Percentiles rank a stretch among this genome's conserved stretches.
phyloP scores from a whole-genome alignment of 805 yeast genomes.

The Yarrowia divulgata region DNA sequence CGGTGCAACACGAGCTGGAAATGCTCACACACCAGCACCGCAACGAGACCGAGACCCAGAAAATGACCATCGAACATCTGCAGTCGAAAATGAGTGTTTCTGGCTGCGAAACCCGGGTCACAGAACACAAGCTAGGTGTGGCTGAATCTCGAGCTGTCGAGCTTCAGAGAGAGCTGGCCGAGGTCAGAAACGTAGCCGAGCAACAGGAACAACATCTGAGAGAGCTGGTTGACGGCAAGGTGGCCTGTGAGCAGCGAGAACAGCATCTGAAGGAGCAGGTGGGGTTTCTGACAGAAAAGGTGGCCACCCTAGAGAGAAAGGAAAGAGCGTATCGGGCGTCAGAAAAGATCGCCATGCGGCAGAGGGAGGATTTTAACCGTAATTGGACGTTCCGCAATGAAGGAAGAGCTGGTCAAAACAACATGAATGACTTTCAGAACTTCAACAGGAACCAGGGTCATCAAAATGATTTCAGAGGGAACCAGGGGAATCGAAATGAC shows the following conservation, averaged over 20 bases:
- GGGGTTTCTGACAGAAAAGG: neutral
- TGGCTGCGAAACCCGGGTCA: conserved; percentile 7
- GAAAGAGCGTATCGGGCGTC: conserved; percentile 4
- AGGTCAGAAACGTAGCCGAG: neutral
- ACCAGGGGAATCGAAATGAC: too few relatives aligned
- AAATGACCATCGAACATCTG: conserved; percentile 11
- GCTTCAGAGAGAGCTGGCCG: neutral
- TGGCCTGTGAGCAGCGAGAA: too few relatives aligned
- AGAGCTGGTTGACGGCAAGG: too few relatives aligned
- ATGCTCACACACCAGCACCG: conserved; percentile 6
- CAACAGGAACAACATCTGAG: neutral
- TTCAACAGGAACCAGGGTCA: too few relatives aligned
- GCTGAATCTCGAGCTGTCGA: neutral
- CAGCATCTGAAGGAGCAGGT: conserved; percentile 26
- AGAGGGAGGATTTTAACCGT: neutral
- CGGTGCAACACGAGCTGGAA: conserved; percentile 8
- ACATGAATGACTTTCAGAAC: too few relatives aligned
- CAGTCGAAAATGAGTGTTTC: conserved; percentile 15
- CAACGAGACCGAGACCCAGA: neutral
- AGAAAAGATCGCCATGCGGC: neutral
- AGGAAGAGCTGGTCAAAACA: neutral
- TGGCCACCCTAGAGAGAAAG: neutral
- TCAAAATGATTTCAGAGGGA: too few relatives aligned
- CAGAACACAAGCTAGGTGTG: conserved; percentile 6
- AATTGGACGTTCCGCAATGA: neutral